Evolutionary conservation across 805 yeast genomes (phyloP), one percentile per base, ranked within the genome.

Genomic region (Starmera caribaea): DNA sequence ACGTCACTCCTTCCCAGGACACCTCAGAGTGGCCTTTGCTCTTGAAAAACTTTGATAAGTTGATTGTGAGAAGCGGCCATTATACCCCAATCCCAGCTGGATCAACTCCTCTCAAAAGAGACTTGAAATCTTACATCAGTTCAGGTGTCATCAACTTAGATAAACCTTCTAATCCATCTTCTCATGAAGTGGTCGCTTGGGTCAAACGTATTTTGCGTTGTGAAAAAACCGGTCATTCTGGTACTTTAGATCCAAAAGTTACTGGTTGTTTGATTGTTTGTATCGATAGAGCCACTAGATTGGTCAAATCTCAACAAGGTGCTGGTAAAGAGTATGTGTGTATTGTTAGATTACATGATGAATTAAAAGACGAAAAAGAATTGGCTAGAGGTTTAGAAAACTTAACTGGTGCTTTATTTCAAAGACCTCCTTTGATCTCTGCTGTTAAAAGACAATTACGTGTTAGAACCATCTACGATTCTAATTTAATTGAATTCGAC

Each of bases 261-360:
- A 92, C 98, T 37, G 98, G 98, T 50, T 92, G 98, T 73, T 74
- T 92, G 62, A 92, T 92, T 63, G 98, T 92, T 45, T 92, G 98
- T 76, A 76, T 92, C 51, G 98, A 92, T 67, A 80, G 96, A 63
- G 98, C 98, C 43, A 92, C 98, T 41, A 81, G 98, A 68, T 74
- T 92, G 59, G 98, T 92, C 51, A 92, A 92, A 67, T 86, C 96
- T 40, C 98, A 92, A 71, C 98, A 92, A 68, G 97, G 97, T 70
- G 98, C 98, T 36, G 98, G 98, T 75, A 92, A 92, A 65, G 98
- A 92, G 79, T 92, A 92, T 69, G 98, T 92, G 41, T 92, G 97
- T 73, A 87, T 92, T 51, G 92, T 86, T 43, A 80, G 97, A 72
- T 73, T 92, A 55, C 98, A 92, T 64, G 97, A 90, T 49, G 88